These are phyloP conservation scores for Akanthomyces uredinophilus DNA, from an alignment of 2,329 filamentous ascomycete species.

Conservation along the genomic window DNA sequence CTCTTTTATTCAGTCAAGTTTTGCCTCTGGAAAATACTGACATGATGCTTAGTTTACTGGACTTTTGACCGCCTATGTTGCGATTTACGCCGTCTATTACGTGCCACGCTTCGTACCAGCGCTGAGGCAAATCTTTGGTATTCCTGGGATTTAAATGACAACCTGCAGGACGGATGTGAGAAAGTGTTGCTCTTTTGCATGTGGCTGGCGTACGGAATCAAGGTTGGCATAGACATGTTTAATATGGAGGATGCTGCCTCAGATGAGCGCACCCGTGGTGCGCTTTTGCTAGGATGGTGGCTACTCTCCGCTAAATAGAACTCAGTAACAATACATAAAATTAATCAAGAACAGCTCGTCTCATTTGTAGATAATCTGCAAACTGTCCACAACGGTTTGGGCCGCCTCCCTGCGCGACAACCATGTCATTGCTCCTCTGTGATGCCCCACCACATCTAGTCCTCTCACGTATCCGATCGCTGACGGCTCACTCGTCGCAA, in stretches of 20 bases:
- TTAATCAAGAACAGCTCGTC: neutral
- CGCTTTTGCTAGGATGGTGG: neutral
- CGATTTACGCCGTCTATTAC: constrained; percentile 46
- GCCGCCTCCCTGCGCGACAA: neutral
- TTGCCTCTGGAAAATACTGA: constrained; percentile 19
- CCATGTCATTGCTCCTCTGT: neutral
- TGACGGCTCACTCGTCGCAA: neutral
- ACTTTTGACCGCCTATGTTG: constrained; percentile 42
- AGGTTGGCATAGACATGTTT: neutral
- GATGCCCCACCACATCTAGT: neutral
- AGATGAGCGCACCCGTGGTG: neutral
- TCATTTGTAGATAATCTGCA: neutral
- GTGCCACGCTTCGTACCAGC: constrained; percentile 46
- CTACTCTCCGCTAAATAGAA: neutral
- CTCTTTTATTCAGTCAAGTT: no score
- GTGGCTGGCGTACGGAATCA: neutral
- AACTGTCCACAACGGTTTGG: neutral
- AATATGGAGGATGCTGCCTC: neutral
- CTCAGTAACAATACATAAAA: neutral
- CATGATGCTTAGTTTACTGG: constrained; percentile 43
- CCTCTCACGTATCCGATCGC: neutral
- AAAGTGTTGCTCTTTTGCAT: neutral
- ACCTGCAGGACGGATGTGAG: neutral
- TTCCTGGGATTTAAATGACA: constrained; percentile 43
- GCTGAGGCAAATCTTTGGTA: constrained; percentile 40